A percentile compares a stretch with the other conserved stretches of the same genome.
phyloP scores from a whole-genome alignment of 495 filamentous ascomycete genomes.

The Penicillium canariense region DNA sequence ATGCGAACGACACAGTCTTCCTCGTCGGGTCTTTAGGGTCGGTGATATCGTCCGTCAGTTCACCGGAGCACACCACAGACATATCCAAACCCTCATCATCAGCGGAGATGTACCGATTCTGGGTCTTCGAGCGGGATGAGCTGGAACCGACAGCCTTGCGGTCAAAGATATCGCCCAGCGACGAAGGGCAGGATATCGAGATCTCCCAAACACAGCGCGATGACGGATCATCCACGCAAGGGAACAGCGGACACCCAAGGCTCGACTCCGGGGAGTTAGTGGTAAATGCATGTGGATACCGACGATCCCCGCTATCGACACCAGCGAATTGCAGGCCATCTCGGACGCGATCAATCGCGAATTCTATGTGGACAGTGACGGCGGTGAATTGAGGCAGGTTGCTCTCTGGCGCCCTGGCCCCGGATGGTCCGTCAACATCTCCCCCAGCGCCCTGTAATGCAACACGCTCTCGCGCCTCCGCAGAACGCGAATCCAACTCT shows the following conservation, averaged over 20 bases:
- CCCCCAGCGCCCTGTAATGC: slow-evolving; percentile 37
- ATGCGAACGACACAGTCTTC: slow-evolving; percentile 80
- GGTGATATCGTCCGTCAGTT: slow-evolving; percentile 75
- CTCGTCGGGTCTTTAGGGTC: slow-evolving; percentile 71
- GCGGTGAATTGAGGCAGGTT: slow-evolving; percentile 53
- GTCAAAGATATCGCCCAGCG: slow-evolving; percentile 77
- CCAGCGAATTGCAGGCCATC: slow-evolving; percentile 94
- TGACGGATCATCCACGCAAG: slow-evolving; percentile 80
- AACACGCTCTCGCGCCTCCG: slow-evolving; percentile 50
- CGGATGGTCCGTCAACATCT: slow-evolving; percentile 38
- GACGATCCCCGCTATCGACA: slow-evolving; percentile 66
- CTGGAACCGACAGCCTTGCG: slow-evolving; percentile 29
- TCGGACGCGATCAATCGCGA: slow-evolving; percentile 64
- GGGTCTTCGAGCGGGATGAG: slow-evolving; percentile 18
- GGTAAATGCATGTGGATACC: slow-evolving; percentile 91
- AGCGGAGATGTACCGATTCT: slow-evolving; percentile 45
- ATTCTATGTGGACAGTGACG: slow-evolving; percentile 66
- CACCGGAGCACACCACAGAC: slow-evolving; percentile 84
- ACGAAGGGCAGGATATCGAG: slow-evolving; percentile 77
- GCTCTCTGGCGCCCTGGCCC: slow-evolving; percentile 34
- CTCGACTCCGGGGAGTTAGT: slow-evolving; percentile 74
- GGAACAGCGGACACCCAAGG: slow-evolving; percentile 82
- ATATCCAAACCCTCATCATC: slow-evolving; percentile 87
- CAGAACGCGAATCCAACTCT: slow-evolving; percentile 56
- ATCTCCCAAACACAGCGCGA: slow-evolving; percentile 85